Evolutionary conservation across 148 eudicot genomes (phyloP).

Genomic region (Fagopyrum homotropicum): DNA sequence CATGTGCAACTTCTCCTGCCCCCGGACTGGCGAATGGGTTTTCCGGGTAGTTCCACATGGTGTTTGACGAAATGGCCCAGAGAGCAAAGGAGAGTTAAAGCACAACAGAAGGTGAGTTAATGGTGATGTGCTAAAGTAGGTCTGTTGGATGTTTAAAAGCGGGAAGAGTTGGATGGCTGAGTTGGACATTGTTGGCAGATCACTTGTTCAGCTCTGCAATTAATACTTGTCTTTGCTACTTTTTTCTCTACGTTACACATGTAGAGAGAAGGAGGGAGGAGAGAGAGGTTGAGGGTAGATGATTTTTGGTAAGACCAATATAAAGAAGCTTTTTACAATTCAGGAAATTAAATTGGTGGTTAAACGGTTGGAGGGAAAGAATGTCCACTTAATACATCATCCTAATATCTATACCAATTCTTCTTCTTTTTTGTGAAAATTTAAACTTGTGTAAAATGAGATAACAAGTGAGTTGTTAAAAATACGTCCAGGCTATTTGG

Average conservation of each 20-base stretch:
- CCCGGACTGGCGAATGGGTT: constrained; percentile 26
- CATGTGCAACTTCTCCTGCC: neutral
- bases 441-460: too few relatives aligned
- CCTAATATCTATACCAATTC: too few relatives aligned
- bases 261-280: neutral
- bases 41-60: constrained; percentile 39
- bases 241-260: neutral
- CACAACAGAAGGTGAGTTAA: constrained; percentile 11
- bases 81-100: constrained; percentile 9
- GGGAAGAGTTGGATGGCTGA: constrained; percentile 9
- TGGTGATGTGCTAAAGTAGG: neutral
- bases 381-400: neutral
- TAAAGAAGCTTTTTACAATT: neutral
- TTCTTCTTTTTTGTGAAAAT: too few relatives aligned
- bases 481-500: too few relatives aligned
- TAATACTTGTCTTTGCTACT: constrained; percentile 11
- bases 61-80: constrained; percentile 7
- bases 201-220: constrained; percentile 13
- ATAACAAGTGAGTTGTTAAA: too few relatives aligned
- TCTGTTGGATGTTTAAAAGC: constrained; percentile 9
- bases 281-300: constrained; percentile 10
- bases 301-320: constrained; percentile 2
- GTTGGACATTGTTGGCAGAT: constrained; percentile 12
- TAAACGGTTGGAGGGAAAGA: constrained; percentile 11
- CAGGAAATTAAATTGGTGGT: neutral